Conservation (phyloP, 1,139 yeast genomes). For the Blastobotrys illinoisensis region DNA sequence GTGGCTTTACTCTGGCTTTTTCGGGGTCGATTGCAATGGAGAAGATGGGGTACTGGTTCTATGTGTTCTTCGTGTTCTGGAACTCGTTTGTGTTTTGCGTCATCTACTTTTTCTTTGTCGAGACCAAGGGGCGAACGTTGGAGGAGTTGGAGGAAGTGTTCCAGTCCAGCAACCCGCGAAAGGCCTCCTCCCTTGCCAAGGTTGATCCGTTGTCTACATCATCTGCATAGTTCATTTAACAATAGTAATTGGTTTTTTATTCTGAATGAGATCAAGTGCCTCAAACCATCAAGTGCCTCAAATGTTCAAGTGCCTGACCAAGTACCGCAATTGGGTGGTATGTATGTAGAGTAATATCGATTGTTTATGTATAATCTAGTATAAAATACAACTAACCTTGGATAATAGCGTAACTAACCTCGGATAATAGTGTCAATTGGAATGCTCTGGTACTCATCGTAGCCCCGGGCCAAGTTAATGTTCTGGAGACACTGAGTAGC, state of each 20-base stretch:
- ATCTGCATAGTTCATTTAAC: neutral
- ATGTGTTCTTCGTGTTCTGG: slow-evolving; percentile 41
- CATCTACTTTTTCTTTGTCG: slow-evolving; percentile 41
- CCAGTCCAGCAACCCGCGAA: slow-evolving; percentile 23
- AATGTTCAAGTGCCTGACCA: too few relatives aligned
- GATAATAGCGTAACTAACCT: slow-evolving; percentile 23
- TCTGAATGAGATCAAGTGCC: too few relatives aligned
- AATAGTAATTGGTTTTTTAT: too few relatives aligned
- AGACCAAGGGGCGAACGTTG: slow-evolving; percentile 43
- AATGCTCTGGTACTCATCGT: slow-evolving; percentile 92
- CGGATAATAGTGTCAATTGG: slow-evolving; percentile 41
- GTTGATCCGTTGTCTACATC: neutral
- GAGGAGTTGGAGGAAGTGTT: slow-evolving; percentile 46
- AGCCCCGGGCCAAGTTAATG: slow-evolving; percentile 82
- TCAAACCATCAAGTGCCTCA: too few relatives aligned
- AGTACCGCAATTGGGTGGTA: too few relatives aligned
- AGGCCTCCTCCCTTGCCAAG: slow-evolving; percentile 12
- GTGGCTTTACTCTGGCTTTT: slow-evolving; percentile 13
- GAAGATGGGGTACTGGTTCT: slow-evolving; percentile 31
- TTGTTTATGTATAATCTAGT: neutral
- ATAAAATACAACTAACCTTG: slow-evolving; percentile 14
- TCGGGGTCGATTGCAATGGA: slow-evolving; percentile 12
- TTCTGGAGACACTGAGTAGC: slow-evolving; percentile 97
- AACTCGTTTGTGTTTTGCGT: slow-evolving; percentile 18
- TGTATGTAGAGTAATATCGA: too few relatives aligned